Conservation (phyloP, 2,329 filamentous ascomycete genomes). For the Onygenales sp. region DNA sequence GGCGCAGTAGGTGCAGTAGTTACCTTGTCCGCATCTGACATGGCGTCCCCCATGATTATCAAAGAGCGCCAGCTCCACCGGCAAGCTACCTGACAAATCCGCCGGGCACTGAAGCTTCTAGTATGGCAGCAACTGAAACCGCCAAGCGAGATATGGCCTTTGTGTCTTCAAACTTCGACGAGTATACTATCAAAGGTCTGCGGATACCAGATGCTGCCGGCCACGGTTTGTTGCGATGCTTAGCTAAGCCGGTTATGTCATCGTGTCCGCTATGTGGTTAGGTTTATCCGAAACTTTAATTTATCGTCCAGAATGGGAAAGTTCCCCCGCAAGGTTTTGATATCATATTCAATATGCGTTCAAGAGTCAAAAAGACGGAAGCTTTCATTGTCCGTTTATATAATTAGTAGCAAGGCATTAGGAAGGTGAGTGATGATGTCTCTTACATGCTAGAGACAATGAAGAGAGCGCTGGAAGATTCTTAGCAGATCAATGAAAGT, state of each 20-base stretch:
- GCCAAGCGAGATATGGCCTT: background rate
- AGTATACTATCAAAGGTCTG: background rate
- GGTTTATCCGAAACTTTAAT: too few species aligned
- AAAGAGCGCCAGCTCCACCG: conserved; percentile 6
- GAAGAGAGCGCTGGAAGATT: too few species aligned
- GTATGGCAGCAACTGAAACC: background rate
- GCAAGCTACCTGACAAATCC: background rate
- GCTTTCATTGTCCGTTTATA: too few species aligned
- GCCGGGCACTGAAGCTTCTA: background rate
- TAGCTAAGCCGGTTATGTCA: background rate
- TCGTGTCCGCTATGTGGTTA: too few species aligned
- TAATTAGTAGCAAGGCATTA: too few species aligned
- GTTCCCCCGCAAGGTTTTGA: too few species aligned
- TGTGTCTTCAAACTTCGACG: background rate
- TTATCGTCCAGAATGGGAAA: too few species aligned
- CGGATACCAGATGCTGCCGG: background rate
- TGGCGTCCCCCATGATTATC: conserved; percentile 6
- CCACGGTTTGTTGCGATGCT: background rate
- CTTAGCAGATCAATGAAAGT: too few species aligned
- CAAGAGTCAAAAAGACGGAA: too few species aligned
- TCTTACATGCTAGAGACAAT: too few species aligned
- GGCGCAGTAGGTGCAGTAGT: background rate
- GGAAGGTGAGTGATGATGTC: too few species aligned
- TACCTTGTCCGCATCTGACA: conserved; percentile 39
- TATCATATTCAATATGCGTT: too few species aligned